phyloP scores from a whole-genome alignment of 768 basidiomycete species.

The Amanita exitialis region DNA sequence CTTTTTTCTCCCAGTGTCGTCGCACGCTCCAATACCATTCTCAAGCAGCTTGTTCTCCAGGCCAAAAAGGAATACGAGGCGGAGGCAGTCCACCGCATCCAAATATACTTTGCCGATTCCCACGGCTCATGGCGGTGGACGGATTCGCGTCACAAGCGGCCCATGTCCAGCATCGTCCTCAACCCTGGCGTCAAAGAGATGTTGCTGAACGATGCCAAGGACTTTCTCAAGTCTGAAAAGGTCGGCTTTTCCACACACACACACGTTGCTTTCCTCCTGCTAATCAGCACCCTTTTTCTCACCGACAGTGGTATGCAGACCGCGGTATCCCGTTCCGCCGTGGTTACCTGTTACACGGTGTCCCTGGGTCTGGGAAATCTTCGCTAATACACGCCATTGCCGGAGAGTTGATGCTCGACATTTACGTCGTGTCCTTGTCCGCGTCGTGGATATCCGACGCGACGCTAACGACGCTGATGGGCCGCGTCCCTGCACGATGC shows the following conservation, averaged over 20 bases:
- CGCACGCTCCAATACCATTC: constrained; percentile 71
- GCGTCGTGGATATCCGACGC: constrained; percentile 85
- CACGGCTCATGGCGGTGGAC: constrained; percentile 87
- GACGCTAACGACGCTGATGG: constrained; percentile 79
- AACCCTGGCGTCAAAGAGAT: constrained; percentile 88
- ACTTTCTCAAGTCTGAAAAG: constrained; percentile 80
- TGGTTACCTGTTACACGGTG: constrained; percentile 77
- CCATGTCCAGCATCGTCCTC: constrained; percentile 80
- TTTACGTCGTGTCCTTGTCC: constrained; percentile 83
- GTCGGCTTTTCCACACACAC: constrained; percentile 28
- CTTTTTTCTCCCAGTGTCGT: constrained; percentile 45
- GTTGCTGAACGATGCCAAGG: constrained; percentile 71
- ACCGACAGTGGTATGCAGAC: constrained; percentile 79
- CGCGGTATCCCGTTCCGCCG: constrained; percentile 88
- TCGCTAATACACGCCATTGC: constrained; percentile 83
- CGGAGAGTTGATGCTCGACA: constrained; percentile 82
- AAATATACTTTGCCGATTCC: constrained; percentile 84
- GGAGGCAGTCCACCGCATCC: constrained; percentile 77
- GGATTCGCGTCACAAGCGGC: constrained; percentile 79
- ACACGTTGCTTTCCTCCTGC: background rate
- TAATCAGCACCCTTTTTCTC: constrained; percentile 2
- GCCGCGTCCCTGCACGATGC: constrained; percentile 74
- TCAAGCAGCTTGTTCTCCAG: constrained; percentile 83
- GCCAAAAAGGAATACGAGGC: constrained; percentile 88
- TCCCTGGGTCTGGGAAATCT: constrained; percentile 81